These are phyloP conservation scores for Mucor ambiguus DNA, from an alignment of 371 early-diverging fungal genomes.

Conservation along the genomic window DNA sequence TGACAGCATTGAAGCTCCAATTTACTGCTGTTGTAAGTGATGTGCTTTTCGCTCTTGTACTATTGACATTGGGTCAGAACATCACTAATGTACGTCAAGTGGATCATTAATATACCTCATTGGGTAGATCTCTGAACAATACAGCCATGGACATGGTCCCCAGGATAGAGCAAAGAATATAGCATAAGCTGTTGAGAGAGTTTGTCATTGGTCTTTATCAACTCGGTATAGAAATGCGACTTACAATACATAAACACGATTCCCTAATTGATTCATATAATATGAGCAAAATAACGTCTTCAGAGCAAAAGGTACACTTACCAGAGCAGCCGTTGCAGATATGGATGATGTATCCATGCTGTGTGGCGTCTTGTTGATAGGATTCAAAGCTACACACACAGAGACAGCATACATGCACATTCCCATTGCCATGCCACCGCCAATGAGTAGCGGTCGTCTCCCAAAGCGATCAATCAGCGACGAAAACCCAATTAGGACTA, in stretches of 20 bases:
- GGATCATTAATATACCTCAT: constrained; percentile 17
- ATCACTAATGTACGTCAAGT: background rate
- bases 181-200: constrained; percentile 21
- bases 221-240: background rate
- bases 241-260: constrained; percentile 40
- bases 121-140: constrained; percentile 65
- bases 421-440: constrained; percentile 26
- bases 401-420: constrained; percentile 24
- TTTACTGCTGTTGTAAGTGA: constrained; percentile 52
- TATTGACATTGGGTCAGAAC: background rate
- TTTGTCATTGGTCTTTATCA: background rate
- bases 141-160: constrained; percentile 45
- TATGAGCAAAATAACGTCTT: background rate
- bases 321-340: constrained; percentile 18
- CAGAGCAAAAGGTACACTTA: constrained; percentile 3
- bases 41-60: constrained; percentile 23
- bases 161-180: constrained; percentile 38
- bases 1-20: constrained; percentile 49
- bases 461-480: constrained; percentile 23
- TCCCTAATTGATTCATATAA: constrained; percentile 15
- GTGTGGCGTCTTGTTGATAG: background rate
- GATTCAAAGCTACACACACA: constrained; percentile 19
- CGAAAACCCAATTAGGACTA: constrained; percentile 19
- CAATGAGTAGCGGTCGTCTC: constrained; percentile 23
- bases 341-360: background rate